Percentiles rank a stretch among this genome's conserved stretches.
Conservation (phyloP, 2,329 filamentous ascomycete species). For the Aureobasidium namibiae region DNA sequence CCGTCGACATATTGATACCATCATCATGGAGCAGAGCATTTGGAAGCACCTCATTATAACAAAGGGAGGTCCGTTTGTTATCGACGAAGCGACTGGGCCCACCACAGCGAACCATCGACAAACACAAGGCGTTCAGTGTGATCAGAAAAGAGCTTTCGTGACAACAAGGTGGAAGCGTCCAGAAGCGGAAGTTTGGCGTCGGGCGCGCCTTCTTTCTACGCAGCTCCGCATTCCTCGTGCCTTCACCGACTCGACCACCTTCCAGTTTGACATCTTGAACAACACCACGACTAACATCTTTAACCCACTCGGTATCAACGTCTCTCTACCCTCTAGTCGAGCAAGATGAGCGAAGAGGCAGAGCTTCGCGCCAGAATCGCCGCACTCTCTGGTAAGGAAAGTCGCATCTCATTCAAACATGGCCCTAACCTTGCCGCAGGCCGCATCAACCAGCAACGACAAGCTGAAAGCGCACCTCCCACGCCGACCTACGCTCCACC, state of each 20-base stretch:
- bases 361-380: slow-evolving; percentile 17
- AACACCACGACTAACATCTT: neutral
- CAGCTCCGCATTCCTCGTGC: neutral
- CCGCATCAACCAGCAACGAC: slow-evolving; percentile 16
- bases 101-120: neutral
- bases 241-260: neutral
- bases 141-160: neutral
- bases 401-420: neutral
- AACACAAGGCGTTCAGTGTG: neutral
- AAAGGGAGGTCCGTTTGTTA: neutral
- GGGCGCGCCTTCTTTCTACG: neutral
- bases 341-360: slow-evolving; percentile 16
- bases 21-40: neutral
- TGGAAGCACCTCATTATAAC: neutral
- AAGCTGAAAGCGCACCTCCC: neutral
- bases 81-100: neutral
- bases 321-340: neutral
- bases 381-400: slow-evolving; percentile 12
- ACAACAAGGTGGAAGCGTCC: neutral
- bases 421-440: slow-evolving; percentile 6
- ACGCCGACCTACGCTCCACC: neutral
- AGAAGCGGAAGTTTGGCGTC: slow-evolving; percentile 3
- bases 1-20: neutral
- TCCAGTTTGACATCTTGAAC: neutral
- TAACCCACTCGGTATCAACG: neutral